Evolutionary conservation across 2,329 filamentous ascomycete species (phyloP).

Genomic region (Colletotrichum graminicola): DNA sequence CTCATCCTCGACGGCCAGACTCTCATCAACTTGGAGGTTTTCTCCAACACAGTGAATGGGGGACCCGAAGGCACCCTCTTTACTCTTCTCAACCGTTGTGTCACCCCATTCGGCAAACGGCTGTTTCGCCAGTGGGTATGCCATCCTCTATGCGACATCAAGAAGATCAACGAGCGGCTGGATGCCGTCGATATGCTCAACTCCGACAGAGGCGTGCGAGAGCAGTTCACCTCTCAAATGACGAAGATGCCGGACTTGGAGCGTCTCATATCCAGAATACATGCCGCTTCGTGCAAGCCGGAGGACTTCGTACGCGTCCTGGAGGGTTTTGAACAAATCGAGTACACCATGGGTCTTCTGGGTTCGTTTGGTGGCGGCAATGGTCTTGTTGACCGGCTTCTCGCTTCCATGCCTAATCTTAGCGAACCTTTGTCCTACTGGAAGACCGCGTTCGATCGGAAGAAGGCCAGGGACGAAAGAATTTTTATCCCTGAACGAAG

Average conservation of each 20-base stretch:
- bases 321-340: slow-evolving; percentile 97
- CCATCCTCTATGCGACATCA: slow-evolving; percentile 88
- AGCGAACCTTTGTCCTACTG: slow-evolving; percentile 81
- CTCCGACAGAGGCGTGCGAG: slow-evolving; percentile 81
- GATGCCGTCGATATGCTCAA: slow-evolving; percentile 96
- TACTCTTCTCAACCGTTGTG: slow-evolving; percentile 89
- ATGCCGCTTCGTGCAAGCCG: slow-evolving; percentile 89
- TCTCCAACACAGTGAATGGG: slow-evolving; percentile 92
- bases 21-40: slow-evolving; percentile 97
- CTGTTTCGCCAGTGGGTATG: slow-evolving; percentile 98
- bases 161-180: slow-evolving; percentile 90
- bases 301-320: slow-evolving; percentile 95
- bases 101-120: slow-evolving; percentile 96
- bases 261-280: slow-evolving; percentile 91
- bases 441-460: slow-evolving; percentile 91
- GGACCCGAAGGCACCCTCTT: slow-evolving; percentile 89
- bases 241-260: slow-evolving; percentile 95
- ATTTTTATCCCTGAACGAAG: slow-evolving; percentile 87
- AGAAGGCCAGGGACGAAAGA: slow-evolving; percentile 81
- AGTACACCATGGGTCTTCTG: slow-evolving; percentile 89
- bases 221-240: slow-evolving; percentile 89
- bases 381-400: slow-evolving; percentile 85
- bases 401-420: slow-evolving; percentile 88
- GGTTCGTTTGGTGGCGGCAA: slow-evolving; percentile 80
- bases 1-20: slow-evolving; percentile 95